Evolutionary conservation across 441 rosid genomes (phyloP).

Genomic region (Sinapis alba): DNA sequence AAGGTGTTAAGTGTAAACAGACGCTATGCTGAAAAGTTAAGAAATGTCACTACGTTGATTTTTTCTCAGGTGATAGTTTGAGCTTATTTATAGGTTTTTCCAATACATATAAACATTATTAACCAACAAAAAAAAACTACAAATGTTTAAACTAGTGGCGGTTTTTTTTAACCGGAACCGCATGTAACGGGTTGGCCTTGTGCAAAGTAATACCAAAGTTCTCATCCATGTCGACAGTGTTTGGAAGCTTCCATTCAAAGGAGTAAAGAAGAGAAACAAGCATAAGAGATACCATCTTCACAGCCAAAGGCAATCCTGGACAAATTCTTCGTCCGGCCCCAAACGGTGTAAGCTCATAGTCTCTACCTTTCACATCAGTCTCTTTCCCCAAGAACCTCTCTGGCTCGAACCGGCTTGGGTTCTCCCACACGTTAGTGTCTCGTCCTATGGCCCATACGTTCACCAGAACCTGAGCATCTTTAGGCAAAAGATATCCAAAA

Average conservation of each 20-base stretch:
- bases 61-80: too few species aligned
- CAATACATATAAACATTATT: constrained; percentile 15
- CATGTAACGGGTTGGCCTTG: constrained; percentile 30
- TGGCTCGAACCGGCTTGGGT: constrained; percentile 44
- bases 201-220: constrained; percentile 13
- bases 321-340: constrained; percentile 51
- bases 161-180: constrained; percentile 30
- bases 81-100: not conserved
- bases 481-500: constrained; percentile 14
- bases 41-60: too few species aligned
- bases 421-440: constrained; percentile 46
- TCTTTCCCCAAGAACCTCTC: constrained; percentile 47
- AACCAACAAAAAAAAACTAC: not conserved
- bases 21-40: not conserved
- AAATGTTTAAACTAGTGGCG: not conserved
- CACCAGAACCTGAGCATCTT: constrained; percentile 16
- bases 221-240: constrained; percentile 35
- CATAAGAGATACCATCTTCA: constrained; percentile 33
- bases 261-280: constrained; percentile 36
- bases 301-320: constrained; percentile 48
- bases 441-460: constrained; percentile 58
- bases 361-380: constrained; percentile 40
- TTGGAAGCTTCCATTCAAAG: constrained; percentile 45
- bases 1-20: not conserved
- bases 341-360: constrained; percentile 44